Base-by-base conservation (phyloP, 345 rosid species). In the Hibiscus tridactylites region DNA sequence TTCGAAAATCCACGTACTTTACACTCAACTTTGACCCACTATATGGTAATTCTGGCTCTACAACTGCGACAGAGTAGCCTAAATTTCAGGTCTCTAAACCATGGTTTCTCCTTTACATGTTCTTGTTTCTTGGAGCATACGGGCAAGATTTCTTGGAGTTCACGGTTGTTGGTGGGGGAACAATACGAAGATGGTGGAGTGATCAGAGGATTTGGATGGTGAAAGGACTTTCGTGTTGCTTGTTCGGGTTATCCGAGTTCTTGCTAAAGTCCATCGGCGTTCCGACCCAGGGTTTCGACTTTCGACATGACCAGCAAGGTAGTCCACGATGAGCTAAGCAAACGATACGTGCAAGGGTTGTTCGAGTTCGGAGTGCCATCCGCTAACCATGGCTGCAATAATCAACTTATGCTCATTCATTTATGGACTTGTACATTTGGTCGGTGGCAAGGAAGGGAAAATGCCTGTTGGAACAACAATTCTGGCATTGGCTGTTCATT, bases 241-340 rank as follows among this genome's bases (percentile, higher is more conserved):
- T 80, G 0, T 83, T 84, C 44, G 88, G 88, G 26, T 21, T 63
- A 9, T 9, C 73, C 5, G 90, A 88, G 77, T 88, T 61, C 81
- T 15, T 71, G 0, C 88, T 86, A 53, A 82, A 82, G 61, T 65
- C 62, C 64, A 54, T 86, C 3, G 90, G 89, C 50, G 50, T 91
- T n/a, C 75, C 89, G 5, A 28, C 83, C 0, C 77, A 57, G 0
- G 90, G 85, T 1, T 94, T 87, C 76, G 81, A 76, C 31, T 1
- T 94, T 87, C 76, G 81, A 76, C 31, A 71, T 90, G 58, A 90
- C 92, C 0, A 86, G 82, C 84, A 87, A 91, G 81, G 83, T 80
- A 0, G 57, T 73, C 4, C 82, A 83, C 3, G 81, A 79, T 0
- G 87, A 88, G 58, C 91, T 80, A 39, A 82, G 79, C 10, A 85